Evolutionary conservation across 257 asterid genomes (phyloP).

Genomic region (Nicotiana tomentosiformis): DNA sequence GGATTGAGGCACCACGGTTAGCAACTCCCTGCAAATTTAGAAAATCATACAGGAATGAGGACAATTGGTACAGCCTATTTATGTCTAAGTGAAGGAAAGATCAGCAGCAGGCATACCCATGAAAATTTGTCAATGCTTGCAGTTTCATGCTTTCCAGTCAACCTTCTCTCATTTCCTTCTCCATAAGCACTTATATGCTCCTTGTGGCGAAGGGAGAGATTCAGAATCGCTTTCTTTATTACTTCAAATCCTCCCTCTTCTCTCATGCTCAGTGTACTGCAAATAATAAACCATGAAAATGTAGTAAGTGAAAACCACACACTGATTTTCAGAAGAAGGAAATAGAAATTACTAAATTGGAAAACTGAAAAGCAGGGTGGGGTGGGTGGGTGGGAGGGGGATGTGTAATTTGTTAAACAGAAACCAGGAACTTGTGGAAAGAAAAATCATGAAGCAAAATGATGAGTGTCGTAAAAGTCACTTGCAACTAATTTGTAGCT

Average conservation of each 20-base stretch:
- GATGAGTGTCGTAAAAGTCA: not conserved
- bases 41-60: not conserved
- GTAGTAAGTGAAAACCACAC: not conserved
- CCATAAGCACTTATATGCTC: conserved; percentile 97
- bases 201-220: conserved; percentile 87
- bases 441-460: not conserved
- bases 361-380: not conserved
- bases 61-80: not conserved
- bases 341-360: not conserved
- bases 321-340: not conserved
- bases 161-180: conserved; percentile 94
- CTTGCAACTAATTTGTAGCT: not conserved
- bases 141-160: conserved; percentile 98
- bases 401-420: not conserved
- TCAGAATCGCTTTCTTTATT: conserved; percentile 91
- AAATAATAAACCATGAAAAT: not conserved
- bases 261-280: conserved; percentile 91
- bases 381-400: not conserved
- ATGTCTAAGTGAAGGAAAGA: not conserved
- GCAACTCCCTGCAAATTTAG: conserved; percentile 84
- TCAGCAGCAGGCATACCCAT: conserved; percentile 53
- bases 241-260: conserved; percentile 93
- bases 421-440: not conserved
- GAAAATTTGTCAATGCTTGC: conserved; percentile 80
- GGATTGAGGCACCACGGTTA: conserved; percentile 95